Percentiles rank a stretch among this genome's conserved stretches.
phyloP scores from a whole-genome alignment of 2,329 filamentous ascomycete genomes.

The Exophiala calicioides region DNA sequence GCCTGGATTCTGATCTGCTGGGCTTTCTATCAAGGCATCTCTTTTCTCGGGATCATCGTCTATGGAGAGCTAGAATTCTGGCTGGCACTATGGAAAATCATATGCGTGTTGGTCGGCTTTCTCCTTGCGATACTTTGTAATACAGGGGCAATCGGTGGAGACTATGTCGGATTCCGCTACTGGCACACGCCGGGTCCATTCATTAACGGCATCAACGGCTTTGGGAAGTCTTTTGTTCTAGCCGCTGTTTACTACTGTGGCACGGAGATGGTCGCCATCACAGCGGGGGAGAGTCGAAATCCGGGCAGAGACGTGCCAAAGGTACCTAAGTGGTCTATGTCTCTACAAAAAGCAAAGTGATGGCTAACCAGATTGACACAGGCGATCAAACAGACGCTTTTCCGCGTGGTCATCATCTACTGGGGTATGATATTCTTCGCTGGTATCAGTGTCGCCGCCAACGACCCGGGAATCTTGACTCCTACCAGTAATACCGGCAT shows the following conservation, averaged over 20 bases:
- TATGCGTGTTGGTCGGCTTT: constrained; percentile 38
- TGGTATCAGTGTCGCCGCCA: constrained; percentile 57
- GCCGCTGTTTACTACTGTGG: constrained; percentile 42
- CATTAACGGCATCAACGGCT: constrained; percentile 39
- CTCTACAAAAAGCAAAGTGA: constrained; percentile 35
- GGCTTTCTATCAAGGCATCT: constrained; percentile 45
- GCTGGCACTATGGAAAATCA: constrained; percentile 40
- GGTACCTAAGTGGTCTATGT: constrained; percentile 41
- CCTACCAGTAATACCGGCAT: constrained; percentile 38
- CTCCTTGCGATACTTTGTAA: constrained; percentile 39
- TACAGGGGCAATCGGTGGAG: constrained; percentile 39
- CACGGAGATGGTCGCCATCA: constrained; percentile 56
- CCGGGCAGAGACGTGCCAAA: constrained; percentile 57
- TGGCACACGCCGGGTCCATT: constrained; percentile 65
- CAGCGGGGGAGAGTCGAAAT: constrained; percentile 58
- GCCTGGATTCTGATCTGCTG: constrained; percentile 52
- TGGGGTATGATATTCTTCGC: constrained; percentile 36
- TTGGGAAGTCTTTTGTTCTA: constrained; percentile 40
- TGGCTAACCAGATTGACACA: constrained; percentile 21
- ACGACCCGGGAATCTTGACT: constrained; percentile 32
- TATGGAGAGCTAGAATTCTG: constrained; percentile 58
- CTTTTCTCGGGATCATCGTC: constrained; percentile 45
- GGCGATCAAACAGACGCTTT: constrained; percentile 56
- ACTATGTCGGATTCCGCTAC: constrained; percentile 66
- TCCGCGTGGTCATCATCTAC: constrained; percentile 60